Conservation (phyloP, 1,284 basidiomycete genomes). For the Ceratobasidium sp. region DNA sequence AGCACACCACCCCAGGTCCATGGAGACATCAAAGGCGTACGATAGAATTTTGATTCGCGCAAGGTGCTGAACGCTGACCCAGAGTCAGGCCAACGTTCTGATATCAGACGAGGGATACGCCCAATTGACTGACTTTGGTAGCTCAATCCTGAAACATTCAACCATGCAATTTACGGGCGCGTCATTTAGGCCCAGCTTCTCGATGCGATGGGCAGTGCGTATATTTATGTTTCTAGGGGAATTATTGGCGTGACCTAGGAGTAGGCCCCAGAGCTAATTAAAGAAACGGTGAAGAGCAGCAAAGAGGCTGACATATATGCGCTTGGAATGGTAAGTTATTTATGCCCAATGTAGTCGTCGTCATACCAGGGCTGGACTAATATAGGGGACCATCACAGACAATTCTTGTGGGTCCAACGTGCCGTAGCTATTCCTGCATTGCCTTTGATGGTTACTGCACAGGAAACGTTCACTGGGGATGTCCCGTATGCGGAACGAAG, state of each 20-base stretch:
- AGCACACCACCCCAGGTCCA: conserved; percentile 1
- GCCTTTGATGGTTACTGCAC: background rate
- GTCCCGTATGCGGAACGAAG: background rate
- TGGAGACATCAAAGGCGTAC: conserved; percentile 29
- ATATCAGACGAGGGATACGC: background rate
- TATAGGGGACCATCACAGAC: no score
- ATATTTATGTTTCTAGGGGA: no score
- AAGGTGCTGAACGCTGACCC: background rate
- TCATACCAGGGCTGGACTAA: no score
- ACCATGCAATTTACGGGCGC: conserved; percentile 7
- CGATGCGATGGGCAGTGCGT: conserved; percentile 16
- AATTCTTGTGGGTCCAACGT: background rate
- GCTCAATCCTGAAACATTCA: background rate
- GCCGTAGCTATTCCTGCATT: background rate
- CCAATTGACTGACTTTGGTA: conserved; percentile 22
- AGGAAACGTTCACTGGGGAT: conserved; percentile 14
- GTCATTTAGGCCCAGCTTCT: background rate
- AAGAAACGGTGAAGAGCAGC: background rate
- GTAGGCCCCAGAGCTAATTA: conserved; percentile 7
- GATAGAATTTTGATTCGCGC: no score
- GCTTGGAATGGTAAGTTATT: background rate
- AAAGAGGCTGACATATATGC: conserved; percentile 14
- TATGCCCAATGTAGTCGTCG: no score
- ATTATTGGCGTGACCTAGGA: background rate
- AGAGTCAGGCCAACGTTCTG: conserved; percentile 4